Percentiles rank a stretch among this genome's conserved stretches.
Conservation (phyloP, 495 filamentous ascomycete species). For the Hypomontagnella submonticulosa region DNA sequence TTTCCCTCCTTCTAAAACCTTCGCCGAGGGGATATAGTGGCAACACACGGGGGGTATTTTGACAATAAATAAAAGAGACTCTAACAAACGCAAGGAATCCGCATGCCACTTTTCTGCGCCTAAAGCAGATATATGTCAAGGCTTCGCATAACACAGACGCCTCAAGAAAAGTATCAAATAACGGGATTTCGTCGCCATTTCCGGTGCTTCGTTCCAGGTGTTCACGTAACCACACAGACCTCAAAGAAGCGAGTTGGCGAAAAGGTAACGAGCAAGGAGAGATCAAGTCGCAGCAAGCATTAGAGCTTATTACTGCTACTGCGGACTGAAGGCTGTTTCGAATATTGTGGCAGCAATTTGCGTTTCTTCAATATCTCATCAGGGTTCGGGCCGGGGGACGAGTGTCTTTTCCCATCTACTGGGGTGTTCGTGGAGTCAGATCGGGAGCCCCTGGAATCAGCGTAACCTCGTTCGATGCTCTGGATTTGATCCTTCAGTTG, state of each 20-base stretch:
- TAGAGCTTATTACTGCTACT: conserved; percentile 12
- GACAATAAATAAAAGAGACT: not conserved
- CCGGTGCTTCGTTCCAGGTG: not conserved
- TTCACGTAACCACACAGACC: not conserved
- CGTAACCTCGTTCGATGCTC: not conserved
- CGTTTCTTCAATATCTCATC: conserved; percentile 30
- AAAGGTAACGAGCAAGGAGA: too few relatives aligned
- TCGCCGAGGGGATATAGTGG: not conserved
- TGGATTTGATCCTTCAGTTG: conserved; percentile 19
- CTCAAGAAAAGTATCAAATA: not conserved
- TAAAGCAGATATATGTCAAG: not conserved
- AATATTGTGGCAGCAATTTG: conserved; percentile 4
- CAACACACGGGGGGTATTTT: conserved; percentile 20
- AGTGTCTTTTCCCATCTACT: conserved; percentile 16
- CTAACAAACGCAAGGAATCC: not conserved
- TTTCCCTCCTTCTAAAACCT: not conserved
- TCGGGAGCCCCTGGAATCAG: not conserved
- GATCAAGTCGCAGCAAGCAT: not conserved
- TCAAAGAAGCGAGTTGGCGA: not conserved
- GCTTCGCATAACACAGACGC: not conserved
- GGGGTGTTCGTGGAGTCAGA: not conserved
- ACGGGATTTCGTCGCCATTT: not conserved
- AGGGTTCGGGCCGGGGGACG: conserved; percentile 12
- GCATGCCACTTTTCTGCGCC: not conserved
- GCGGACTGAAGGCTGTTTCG: not conserved